Evolutionary conservation across 768 basidiomycete genomes (phyloP), one percentile per base, ranked within the genome.

Genomic region (Lactarius pseudohatsudake): DNA sequence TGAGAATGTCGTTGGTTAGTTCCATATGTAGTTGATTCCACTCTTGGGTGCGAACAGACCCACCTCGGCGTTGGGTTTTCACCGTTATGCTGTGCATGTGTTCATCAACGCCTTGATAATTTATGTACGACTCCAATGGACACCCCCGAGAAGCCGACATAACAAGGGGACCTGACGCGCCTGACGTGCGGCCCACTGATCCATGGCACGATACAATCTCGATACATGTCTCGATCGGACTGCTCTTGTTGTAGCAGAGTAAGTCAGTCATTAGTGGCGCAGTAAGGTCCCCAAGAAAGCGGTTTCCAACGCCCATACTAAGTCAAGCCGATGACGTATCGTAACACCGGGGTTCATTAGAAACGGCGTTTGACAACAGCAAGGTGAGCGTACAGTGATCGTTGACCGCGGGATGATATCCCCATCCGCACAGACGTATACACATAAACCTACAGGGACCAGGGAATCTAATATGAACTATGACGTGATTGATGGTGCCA

Each of bases 381-480:
- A 20, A 16, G 55, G 20, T 2, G 32, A 56, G 32, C 30, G 4
- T 34, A 4, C 16, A 30, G n/a, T 26, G 26, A 10, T 40, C 18
- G 28, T 20, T 55, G 9, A 8, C 15, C 20, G 36, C 58, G 64
- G 50, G 38, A 50, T n/a, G 28, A 56, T 56, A 56, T 56, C 32
- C 32, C 50, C 50, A 53, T 53, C 26, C 26, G 26, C 22, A 6
- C 55, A 13, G 16, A 34, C 32, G 20, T 10, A 8, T 32, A 18
- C 55, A 30, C 30, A 56, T 56, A 56, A 30, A 34, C 11, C 41
- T 34, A 53, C 50, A 53, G 50, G 47, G 47, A 22, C 47, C 36
- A 36, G 57, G 28, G 38, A 34, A 55, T 55, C 10, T n/a, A 45
- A 56, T 45, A 65, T 20, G 54, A 65, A 56, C 59, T 56, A 59